Base-by-base conservation (phyloP, 495 filamentous ascomycete genomes). In the Trichoderma orchidacearum region DNA sequence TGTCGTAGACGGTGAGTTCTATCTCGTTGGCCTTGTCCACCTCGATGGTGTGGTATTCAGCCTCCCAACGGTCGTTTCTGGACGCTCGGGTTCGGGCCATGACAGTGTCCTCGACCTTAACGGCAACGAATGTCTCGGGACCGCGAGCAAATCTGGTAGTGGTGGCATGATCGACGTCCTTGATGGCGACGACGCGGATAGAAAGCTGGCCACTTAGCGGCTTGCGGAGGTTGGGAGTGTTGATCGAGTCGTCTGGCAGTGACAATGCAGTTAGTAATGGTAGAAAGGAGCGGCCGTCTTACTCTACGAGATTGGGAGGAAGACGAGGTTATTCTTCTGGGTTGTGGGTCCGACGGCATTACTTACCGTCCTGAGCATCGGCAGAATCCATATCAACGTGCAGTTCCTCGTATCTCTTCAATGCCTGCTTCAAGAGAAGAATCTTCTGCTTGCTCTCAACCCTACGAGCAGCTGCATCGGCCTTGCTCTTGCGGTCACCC, bases 21-120 rank as follows among this genome's bases (percentile, higher is more conserved):
- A 99, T 86, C 70, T 99, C 93, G 67, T 99, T 96, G 53, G 94
- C 93, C 73, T 96, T 96, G 63, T 99, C 94, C 41, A 97, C 90
- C 59, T 90, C 86, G 56, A 97, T 82, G 50, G 82, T 88, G 66
- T 96, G 93, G 23, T 82, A 77, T 69, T 99, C 93, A 63, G 90
- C 86, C 57, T 89, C 78, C 92, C 92, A 99, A 65, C 80, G 82
- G 67, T 97, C 93, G 59, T 77, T 91, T 48, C 93, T 77, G 27
- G 92, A 89, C 0, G 86, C 76, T 63, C 83, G 92, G n/a, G 93
- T 97, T 60, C 89, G 79, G 28, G 88, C 89, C 61, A 93, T 88
- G 51, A 95, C 79, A 38, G 83, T 78, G 70, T 99, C 93, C 70
- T 99, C 93, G 31, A 96, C 92, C 69, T 99, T 99, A 60, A 97